Base-by-base conservation (phyloP, 352 stramenopile species). In the Phytopythium litorale region DNA sequence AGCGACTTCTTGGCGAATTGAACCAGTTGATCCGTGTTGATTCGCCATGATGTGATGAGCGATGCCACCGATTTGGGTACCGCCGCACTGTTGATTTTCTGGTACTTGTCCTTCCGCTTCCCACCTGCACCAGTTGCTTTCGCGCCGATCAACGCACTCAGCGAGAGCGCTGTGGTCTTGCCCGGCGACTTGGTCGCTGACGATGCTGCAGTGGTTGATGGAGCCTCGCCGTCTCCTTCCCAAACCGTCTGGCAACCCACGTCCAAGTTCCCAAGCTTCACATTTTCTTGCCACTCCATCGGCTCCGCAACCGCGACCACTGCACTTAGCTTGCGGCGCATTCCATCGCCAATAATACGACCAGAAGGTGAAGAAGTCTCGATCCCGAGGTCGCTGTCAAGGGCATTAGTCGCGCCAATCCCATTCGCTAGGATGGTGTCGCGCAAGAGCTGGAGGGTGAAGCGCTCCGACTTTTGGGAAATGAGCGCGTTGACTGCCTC, bases 1-100 rank as follows among this genome's bases (percentile, higher is more conserved):
- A 92, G 67, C 4, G 83, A 81, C 42, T 92, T 94, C 51, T 94
- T 92, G 0, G 78, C 70, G 61, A 91, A 94, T 62, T 92, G 82
- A 13, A 69, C 50, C 21, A 94, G 81, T 62, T 94, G 83, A 23
- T 94, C 86, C 0, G 79, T 77, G 65, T 92, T 92, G 57, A 94
- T 85, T 32, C 84, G 83, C 86, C 86, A 94, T 8, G 84, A 92
- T 18, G 84, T 94, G 54, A 92, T 83, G 21, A 94, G 59, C 3
- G 75, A 70, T 3, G 80, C 73, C 58, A 94, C 76, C 5, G 83
- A 58, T 30, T 73, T 69, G 45, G 81, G 86, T n/a, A 94, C 82
- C 3, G 71, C 72, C 3, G 70, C 60, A 49, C 76, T 89, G 66
- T 87, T 90, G 57, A 94, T 67, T 53, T 91, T 91, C 46, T 92